phyloP scores from a whole-genome alignment of 163 green algal species.

The Chloromonas sp. region DNA sequence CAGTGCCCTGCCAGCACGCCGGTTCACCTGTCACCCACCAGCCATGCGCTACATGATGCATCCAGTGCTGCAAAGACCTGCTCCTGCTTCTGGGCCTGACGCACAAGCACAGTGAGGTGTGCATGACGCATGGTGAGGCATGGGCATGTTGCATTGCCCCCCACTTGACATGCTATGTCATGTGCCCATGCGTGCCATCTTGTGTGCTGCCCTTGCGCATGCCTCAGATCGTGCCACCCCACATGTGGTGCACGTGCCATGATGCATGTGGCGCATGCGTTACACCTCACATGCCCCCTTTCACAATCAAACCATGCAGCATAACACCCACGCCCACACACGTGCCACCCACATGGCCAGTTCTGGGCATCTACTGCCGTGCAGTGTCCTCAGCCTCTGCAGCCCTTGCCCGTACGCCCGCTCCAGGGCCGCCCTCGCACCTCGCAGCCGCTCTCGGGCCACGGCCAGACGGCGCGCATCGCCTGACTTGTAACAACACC shows the following conservation, averaged over 20 bases:
- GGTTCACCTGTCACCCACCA: no score
- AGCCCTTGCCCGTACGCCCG: conserved; percentile 48
- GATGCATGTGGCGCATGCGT: neutral
- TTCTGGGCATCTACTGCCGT: conserved; percentile 59
- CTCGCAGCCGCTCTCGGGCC: conserved; percentile 32
- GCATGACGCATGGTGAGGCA: no score
- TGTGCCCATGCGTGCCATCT: neutral
- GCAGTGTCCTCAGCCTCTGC: conserved; percentile 52
- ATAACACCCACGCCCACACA: neutral
- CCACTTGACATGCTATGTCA: no score
- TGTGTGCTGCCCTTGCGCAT: neutral
- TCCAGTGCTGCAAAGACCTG: neutral
- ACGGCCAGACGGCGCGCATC: conserved; percentile 41
- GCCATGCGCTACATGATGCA: neutral
- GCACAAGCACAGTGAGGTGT: no score
- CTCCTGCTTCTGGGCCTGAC: neutral
- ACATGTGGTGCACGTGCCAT: neutral
- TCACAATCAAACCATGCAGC: no score
- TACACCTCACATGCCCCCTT: neutral
- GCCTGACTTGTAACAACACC: conserved; percentile 55
- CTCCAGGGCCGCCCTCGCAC: conserved; percentile 35
- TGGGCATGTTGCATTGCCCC: no score
- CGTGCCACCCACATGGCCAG: conserved; percentile 47
- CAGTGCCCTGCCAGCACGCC: neutral
- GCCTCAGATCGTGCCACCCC: neutral